These are phyloP conservation scores for Elsinoe necatrix DNA, from an alignment of 2,329 filamentous ascomycete genomes.

Conservation along the genomic window DNA sequence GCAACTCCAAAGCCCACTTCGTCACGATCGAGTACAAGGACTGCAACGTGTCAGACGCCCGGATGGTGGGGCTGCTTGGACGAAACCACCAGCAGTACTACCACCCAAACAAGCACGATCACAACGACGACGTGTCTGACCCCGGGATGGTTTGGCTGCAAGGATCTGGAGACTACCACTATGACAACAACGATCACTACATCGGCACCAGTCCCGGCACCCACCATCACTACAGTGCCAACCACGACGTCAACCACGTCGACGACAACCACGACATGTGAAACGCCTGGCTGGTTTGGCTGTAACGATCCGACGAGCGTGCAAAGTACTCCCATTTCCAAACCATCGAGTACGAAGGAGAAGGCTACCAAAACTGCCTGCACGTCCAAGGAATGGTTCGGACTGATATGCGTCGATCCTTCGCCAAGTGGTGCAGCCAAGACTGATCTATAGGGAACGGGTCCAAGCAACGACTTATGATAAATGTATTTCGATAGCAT, in stretches of 20 bases:
- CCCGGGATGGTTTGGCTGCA: slow-evolving; percentile 61
- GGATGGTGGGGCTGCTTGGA: slow-evolving; percentile 58
- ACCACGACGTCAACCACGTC: slow-evolving; percentile 14
- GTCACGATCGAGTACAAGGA: slow-evolving; percentile 48
- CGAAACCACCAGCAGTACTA: slow-evolving; percentile 29
- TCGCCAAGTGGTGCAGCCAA: slow-evolving; percentile 17
- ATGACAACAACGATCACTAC: slow-evolving; percentile 23
- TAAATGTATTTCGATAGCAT: slow-evolving; percentile 3
- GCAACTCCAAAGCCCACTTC: slow-evolving; percentile 48
- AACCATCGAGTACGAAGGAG: slow-evolving; percentile 11
- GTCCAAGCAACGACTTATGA: slow-evolving; percentile 2
- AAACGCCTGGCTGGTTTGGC: slow-evolving; percentile 58
- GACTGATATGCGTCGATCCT: slow-evolving; percentile 26
- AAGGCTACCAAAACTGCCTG: slow-evolving; percentile 19
- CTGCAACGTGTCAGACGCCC: slow-evolving; percentile 56
- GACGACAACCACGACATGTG: slow-evolving; percentile 39
- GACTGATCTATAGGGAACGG: not conserved
- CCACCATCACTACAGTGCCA: slow-evolving; percentile 19
- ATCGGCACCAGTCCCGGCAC: slow-evolving; percentile 21
- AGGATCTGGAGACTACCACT: slow-evolving; percentile 43
- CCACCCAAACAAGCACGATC: slow-evolving; percentile 37
- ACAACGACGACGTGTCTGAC: slow-evolving; percentile 50
- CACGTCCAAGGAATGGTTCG: slow-evolving; percentile 24
- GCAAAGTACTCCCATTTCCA: not conserved
- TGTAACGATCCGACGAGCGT: slow-evolving; percentile 49